Percentiles rank a stretch among this genome's conserved stretches.
Conservation (phyloP, 495 filamentous ascomycete species). For the Symbiotaphrina buchneri region DNA sequence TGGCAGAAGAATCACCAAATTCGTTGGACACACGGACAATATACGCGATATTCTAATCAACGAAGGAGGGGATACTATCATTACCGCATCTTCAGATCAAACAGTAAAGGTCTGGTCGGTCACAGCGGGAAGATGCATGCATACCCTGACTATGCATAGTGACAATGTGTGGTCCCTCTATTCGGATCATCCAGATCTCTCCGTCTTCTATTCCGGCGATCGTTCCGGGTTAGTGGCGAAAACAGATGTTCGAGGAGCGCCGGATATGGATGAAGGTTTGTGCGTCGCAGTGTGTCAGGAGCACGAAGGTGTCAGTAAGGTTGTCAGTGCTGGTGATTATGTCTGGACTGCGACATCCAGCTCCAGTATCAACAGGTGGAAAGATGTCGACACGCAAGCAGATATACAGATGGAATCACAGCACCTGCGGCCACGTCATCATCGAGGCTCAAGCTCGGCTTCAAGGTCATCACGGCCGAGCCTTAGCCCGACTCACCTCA, state of each 20-base stretch:
- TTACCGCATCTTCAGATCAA: constrained; percentile 90
- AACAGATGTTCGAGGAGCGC: constrained; percentile 59
- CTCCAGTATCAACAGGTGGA: constrained; percentile 91
- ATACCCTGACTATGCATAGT: constrained; percentile 96
- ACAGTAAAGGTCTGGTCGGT: constrained; percentile 97
- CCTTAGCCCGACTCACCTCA: constrained; percentile 6
- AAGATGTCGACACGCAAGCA: constrained; percentile 55
- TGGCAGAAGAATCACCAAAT: constrained; percentile 81
- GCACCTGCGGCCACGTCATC: constrained; percentile 28
- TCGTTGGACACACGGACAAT: constrained; percentile 95
- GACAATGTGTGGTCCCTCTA: constrained; percentile 94
- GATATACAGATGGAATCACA: constrained; percentile 31
- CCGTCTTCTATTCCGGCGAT: constrained; percentile 86
- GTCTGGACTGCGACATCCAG: constrained; percentile 90
- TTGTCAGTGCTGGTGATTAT: constrained; percentile 56
- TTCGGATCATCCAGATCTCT: constrained; percentile 66
- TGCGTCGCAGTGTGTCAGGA: constrained; percentile 80
- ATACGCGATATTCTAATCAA: constrained; percentile 79
- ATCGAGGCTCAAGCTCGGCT: constrained; percentile 24
- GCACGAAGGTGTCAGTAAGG: constrained; percentile 68
- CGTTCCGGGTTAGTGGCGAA: constrained; percentile 81
- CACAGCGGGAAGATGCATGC: constrained; percentile 82
- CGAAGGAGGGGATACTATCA: constrained; percentile 66
- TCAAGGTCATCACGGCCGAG: constrained; percentile 15
- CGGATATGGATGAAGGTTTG: constrained; percentile 72